Evolutionary conservation across 805 yeast genomes (phyloP).

Genomic region (Saturnispora serradocipensis): DNA sequence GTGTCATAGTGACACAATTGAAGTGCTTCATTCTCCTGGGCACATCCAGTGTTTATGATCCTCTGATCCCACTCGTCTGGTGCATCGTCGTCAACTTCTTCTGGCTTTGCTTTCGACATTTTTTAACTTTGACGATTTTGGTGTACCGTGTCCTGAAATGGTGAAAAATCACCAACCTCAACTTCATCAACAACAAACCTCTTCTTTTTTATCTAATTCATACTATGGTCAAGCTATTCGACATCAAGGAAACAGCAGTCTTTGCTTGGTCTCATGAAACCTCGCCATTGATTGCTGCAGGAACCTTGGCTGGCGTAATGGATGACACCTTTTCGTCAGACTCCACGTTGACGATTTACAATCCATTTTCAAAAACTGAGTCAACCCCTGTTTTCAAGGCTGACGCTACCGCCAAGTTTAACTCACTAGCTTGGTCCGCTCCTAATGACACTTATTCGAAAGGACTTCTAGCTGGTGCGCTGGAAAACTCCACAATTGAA

Average conservation of each 20-base stretch:
- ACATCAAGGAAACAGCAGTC: conserved; percentile 79
- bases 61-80: conserved; percentile 75
- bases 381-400: conserved; percentile 33
- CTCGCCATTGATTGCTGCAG: conserved; percentile 75
- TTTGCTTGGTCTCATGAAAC: conserved; percentile 88
- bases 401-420: conserved; percentile 53
- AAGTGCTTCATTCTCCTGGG: conserved; percentile 58
- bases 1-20: conserved; percentile 76
- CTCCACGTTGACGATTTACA: conserved; percentile 74
- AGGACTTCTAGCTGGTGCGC: conserved; percentile 75
- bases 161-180: conserved; percentile 4
- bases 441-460: conserved; percentile 39
- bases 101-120: background rate
- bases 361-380: conserved; percentile 37
- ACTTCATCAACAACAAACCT: conserved; percentile 12
- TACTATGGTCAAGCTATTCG: conserved; percentile 72
- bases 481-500: conserved; percentile 73
- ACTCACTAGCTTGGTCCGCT: conserved; percentile 77
- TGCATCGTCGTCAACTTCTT: conserved; percentile 39
- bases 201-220: background rate
- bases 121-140: background rate
- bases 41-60: conserved; percentile 68
- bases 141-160: background rate
- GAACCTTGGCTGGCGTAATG: conserved; percentile 93
- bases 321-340: conserved; percentile 78